Percentiles rank a stretch among this genome's conserved stretches.
Conservation (phyloP, 164 flowering plant species). For the Umbilicus rupestris region DNA sequence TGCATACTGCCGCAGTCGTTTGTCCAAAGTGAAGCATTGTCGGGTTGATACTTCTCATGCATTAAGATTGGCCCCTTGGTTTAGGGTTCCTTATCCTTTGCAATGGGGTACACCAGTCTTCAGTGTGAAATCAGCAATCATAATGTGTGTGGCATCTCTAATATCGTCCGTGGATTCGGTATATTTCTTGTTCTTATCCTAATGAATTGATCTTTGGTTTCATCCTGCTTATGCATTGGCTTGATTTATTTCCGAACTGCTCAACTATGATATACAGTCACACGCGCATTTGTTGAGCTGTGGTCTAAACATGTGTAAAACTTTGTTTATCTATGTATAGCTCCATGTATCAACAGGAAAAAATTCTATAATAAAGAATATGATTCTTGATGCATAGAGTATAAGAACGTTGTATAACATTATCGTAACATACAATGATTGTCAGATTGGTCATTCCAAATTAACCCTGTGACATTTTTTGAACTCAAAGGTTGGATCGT, state of each 20-base stretch:
- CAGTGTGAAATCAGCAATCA: slow-evolving; percentile 70
- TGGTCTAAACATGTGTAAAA: not conserved
- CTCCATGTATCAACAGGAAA: too few relatives aligned
- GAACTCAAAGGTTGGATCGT: slow-evolving; percentile 75
- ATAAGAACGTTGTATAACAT: too few relatives aligned
- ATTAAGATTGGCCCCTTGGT: slow-evolving; percentile 77
- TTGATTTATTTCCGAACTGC: not conserved
- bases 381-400: too few relatives aligned
- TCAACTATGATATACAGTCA: not conserved
- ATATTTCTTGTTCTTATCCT: slow-evolving; percentile 22
- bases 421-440: not conserved
- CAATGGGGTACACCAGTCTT: slow-evolving; percentile 98
- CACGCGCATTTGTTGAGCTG: not conserved
- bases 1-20: slow-evolving; percentile 73
- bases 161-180: slow-evolving; percentile 95
- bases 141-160: slow-evolving; percentile 88
- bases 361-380: too few relatives aligned
- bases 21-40: slow-evolving; percentile 74
- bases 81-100: slow-evolving; percentile 94
- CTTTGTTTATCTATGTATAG: not conserved
- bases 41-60: slow-evolving; percentile 87
- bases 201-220: not conserved
- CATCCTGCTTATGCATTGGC: not conserved
- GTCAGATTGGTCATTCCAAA: not conserved
- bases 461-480: slow-evolving; percentile 9